Base-by-base conservation (phyloP, 352 stramenopile genomes). In the Globisporangium nodosum region DNA sequence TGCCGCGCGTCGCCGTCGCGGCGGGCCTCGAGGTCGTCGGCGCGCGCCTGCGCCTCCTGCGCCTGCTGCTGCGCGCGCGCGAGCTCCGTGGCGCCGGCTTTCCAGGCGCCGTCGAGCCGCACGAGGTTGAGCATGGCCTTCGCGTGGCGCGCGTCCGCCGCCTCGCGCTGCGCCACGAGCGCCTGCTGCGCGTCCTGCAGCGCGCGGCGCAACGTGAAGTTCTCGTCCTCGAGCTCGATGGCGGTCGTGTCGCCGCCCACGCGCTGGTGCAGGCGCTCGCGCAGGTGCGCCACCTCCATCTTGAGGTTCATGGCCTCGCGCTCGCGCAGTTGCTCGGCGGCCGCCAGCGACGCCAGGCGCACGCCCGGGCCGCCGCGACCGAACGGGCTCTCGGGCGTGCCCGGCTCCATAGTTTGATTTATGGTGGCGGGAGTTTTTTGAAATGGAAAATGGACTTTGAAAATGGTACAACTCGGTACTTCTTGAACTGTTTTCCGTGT, bases 291-390 rank as follows among this genome's bases (percentile, higher is more conserved):
- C 42, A 85, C 68, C 71, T 94, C 82, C 60, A 94, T 91, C 69
- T 94, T 94, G 47, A 92, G 73, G 71, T 90, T 86, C 78, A 94
- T 88, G 31, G 84, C 48, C 59, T 92, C 76, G 49, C 85, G 78
- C 56, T 88, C 85, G 49, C 64, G 66, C 31, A 66, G 68, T 56
- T 85, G 76, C 27, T 77, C 67, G 56, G 79, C 71, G 53, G 74
- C 66, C 48, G 78, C 69, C 65, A 78, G 61, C 45, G 74, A 75
- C 52, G 76, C 63, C 58, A 90, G 69, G 21, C 71, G 63, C 59
- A 70, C 67, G 61, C 45, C 59, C 35, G 35, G 35, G 54, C 30
- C 31, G 43, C 24, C 40, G 54, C 46, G 33, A 3, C 0, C n/a
- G 30, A 43, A 43, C 49, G 31, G 15, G 13, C 27, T 54, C 43